Conservation (phyloP, 495 filamentous ascomycete species). For the Cercophora newfieldiana region DNA sequence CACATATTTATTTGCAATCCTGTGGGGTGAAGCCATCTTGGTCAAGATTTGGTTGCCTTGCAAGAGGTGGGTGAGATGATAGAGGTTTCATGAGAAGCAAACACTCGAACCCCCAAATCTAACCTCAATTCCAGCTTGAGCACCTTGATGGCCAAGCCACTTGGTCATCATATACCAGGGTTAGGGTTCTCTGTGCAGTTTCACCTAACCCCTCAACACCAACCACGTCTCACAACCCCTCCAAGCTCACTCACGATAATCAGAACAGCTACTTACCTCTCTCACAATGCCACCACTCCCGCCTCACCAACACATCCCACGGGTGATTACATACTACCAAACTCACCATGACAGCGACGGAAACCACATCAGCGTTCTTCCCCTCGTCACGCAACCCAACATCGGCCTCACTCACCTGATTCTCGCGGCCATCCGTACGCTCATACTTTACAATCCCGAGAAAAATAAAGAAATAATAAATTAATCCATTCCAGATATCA, state of each 20-base stretch:
- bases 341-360: conserved; percentile 56
- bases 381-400: conserved; percentile 59
- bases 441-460: too few species aligned
- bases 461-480: too few species aligned
- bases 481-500: conserved; percentile 51
- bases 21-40: too few species aligned
- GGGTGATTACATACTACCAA: conserved; percentile 27
- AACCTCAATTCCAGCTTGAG: too few species aligned
- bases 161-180: neutral
- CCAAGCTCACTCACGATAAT: neutral
- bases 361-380: conserved; percentile 67
- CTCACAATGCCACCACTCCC: conserved; percentile 20
- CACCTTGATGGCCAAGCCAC: neutral
- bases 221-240: neutral
- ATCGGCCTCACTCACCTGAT: conserved; percentile 69
- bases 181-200: neutral
- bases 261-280: neutral
- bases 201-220: neutral
- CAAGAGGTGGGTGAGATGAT: too few species aligned
- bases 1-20: too few species aligned
- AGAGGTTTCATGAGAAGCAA: too few species aligned
- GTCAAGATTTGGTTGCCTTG: too few species aligned
- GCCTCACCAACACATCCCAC: conserved; percentile 17
- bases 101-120: neutral
- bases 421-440: conserved; percentile 69